Conservation (phyloP, 345 rosid genomes). For the Heritiera littoralis region DNA sequence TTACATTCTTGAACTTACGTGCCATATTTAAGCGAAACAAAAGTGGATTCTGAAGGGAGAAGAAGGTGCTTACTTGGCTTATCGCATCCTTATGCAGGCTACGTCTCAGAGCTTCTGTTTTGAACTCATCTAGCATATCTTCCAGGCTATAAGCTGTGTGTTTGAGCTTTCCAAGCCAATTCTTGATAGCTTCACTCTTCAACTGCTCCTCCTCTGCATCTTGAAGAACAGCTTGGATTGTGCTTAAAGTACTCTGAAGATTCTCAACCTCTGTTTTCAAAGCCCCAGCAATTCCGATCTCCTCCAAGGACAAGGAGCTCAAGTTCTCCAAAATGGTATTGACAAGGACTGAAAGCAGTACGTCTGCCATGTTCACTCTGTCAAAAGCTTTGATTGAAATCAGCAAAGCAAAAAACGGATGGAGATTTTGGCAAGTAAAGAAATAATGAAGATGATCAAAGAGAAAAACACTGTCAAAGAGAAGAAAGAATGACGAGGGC, state of each 20-base stretch:
- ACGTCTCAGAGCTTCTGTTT: neutral
- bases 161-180: neutral
- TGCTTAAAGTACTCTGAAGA: neutral
- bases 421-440: too few relatives aligned
- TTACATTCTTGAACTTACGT: neutral
- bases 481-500: too few relatives aligned
- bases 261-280: neutral
- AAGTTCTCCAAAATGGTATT: neutral
- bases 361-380: neutral
- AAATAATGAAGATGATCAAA: too few relatives aligned
- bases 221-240: neutral
- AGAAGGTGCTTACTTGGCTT: neutral
- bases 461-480: too few relatives aligned
- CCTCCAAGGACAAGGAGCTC: neutral
- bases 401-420: neutral
- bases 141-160: neutral
- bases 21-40: neutral
- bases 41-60: neutral
- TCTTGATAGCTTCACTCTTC: neutral
- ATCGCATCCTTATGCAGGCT: neutral
- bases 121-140: neutral
- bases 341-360: neutral
- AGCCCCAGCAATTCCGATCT: neutral
- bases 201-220: slow-evolving; percentile 10
- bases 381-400: neutral